Conservation (phyloP, 805 yeast genomes). For the Saccharomycopsis malanga region DNA sequence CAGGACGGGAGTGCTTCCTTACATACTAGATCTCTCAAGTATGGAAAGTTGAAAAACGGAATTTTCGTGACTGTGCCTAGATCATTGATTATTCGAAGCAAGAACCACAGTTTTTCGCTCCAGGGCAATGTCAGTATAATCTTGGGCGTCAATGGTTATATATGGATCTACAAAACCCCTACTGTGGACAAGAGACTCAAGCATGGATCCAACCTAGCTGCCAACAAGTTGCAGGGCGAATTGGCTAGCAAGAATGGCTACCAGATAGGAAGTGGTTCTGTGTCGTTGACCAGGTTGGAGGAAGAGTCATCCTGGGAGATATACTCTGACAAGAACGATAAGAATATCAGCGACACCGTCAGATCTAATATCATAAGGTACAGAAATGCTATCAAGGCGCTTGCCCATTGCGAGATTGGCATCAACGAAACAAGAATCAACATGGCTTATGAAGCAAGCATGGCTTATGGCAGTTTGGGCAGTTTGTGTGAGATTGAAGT, state of each 20-base stretch:
- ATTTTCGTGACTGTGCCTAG: constrained; percentile 74
- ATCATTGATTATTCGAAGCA: constrained; percentile 73
- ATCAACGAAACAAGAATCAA: constrained; percentile 75
- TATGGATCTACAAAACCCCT: constrained; percentile 80
- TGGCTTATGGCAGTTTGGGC: constrained; percentile 68
- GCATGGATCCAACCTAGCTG: constrained; percentile 19
- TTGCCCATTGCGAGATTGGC: constrained; percentile 80
- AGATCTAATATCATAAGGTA: constrained; percentile 79
- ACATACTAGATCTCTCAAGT: constrained; percentile 91
- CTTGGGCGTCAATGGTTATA: constrained; percentile 89
- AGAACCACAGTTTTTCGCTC: constrained; percentile 79
- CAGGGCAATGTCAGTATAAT: constrained; percentile 92
- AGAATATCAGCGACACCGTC: constrained; percentile 47
- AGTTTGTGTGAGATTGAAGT: constrained; percentile 62
- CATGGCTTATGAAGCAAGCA: constrained; percentile 83
- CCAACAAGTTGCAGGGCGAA: constrained; percentile 31
- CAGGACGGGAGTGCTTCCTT: constrained; percentile 88
- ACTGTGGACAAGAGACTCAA: constrained; percentile 24
- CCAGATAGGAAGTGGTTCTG: constrained; percentile 51
- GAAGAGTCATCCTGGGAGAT: constrained; percentile 94
- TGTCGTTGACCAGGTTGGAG: constrained; percentile 76
- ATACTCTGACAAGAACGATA: constrained; percentile 82
- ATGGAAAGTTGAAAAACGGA: constrained; percentile 94
- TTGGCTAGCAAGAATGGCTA: constrained; percentile 30
- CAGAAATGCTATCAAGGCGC: constrained; percentile 72